A percentile compares a stretch with the other conserved stretches of the same genome.
phyloP scores from a whole-genome alignment of 2,329 filamentous ascomycete species.

The Penicillium vulpinum region DNA sequence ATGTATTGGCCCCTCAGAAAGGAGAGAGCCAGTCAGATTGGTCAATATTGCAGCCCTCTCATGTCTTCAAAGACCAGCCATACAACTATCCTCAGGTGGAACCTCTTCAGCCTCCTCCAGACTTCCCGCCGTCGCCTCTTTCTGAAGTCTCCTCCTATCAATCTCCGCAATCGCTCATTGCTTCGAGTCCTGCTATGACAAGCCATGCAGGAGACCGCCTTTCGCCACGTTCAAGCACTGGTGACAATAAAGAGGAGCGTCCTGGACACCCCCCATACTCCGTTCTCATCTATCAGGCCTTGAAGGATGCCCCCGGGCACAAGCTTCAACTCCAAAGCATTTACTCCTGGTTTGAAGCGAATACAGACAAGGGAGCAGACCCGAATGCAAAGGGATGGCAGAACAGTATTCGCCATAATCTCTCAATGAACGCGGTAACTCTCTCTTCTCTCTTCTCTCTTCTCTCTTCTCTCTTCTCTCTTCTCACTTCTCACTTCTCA shows the following conservation, averaged over 20 bases:
- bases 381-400: slow-evolving; percentile 74
- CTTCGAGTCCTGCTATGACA: slow-evolving; percentile 3
- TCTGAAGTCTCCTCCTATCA: slow-evolving; percentile 25
- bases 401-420: slow-evolving; percentile 92
- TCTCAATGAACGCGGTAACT: slow-evolving; percentile 88
- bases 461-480: not conserved
- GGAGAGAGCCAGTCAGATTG: not conserved
- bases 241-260: slow-evolving; percentile 25
- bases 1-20: not conserved
- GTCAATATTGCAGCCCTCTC: not conserved
- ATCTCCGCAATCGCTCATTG: slow-evolving; percentile 16
- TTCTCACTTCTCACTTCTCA: not conserved
- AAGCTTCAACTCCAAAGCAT: slow-evolving; percentile 81
- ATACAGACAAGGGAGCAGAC: slow-evolving; percentile 72
- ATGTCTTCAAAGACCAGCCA: not conserved
- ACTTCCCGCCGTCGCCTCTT: slow-evolving; percentile 20
- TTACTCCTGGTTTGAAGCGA: slow-evolving; percentile 82
- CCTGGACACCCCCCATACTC: slow-evolving; percentile 70
- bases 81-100: slow-evolving; percentile 7
- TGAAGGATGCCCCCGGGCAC: slow-evolving; percentile 65
- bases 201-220: slow-evolving; percentile 15
- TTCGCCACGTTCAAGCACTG: slow-evolving; percentile 24
- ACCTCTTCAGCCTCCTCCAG: slow-evolving; percentile 6
- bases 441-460: not conserved
- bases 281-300: slow-evolving; percentile 72